These are phyloP conservation scores for Stentor roeselii DNA, from an alignment of 73 alveolate genomes.

Conservation along the genomic window DNA sequence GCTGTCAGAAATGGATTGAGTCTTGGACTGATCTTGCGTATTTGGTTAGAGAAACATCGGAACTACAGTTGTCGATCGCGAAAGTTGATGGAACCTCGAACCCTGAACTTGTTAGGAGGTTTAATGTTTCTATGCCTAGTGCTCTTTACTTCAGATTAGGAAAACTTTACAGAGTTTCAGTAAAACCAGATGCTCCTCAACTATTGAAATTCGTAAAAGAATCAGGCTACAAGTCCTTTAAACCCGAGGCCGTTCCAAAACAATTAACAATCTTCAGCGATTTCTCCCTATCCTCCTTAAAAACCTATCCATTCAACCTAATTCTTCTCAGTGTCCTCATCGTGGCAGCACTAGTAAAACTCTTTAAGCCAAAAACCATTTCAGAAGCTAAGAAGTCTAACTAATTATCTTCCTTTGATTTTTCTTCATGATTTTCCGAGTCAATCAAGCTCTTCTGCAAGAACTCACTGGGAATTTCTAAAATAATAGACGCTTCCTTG, in stretches of 20 bases:
- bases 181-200: too few species aligned
- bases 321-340: too few species aligned
- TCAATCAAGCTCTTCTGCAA: background rate
- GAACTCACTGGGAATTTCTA: background rate
- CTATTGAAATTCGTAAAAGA: too few species aligned
- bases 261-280: too few species aligned
- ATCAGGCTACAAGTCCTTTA: too few species aligned
- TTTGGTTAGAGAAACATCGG: background rate
- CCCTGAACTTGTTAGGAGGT: conserved; percentile 3
- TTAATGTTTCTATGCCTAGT: background rate
- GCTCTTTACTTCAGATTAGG: background rate
- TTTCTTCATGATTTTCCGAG: background rate
- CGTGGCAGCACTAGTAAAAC: too few species aligned
- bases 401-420: background rate
- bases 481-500: background rate
- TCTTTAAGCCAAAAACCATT: background rate
- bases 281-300: too few species aligned
- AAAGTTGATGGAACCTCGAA: background rate
- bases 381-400: background rate
- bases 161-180: background rate
- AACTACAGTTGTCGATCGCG: background rate
- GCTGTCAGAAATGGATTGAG: background rate
- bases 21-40: background rate
- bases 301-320: too few species aligned
- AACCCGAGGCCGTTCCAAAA: too few species aligned